Base-by-base conservation (phyloP, 192 early-diverging fungal species). In the Entrophospora sp. region DNA sequence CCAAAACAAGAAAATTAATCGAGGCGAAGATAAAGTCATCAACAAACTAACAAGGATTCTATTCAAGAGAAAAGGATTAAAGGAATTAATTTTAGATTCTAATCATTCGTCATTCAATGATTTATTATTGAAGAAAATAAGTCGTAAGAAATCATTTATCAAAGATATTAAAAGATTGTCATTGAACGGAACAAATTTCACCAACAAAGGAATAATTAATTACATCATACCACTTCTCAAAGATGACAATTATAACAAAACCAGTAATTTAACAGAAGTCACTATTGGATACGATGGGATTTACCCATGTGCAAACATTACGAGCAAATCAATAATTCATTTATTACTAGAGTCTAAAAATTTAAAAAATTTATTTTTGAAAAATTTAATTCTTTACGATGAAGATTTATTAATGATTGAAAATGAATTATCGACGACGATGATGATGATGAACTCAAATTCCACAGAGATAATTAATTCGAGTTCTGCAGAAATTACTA, bases 41-140 rank as follows among this genome's bases (percentile, higher is more conserved):
- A n/a, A n/a, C n/a, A n/a, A n/a, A n/a, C n/a, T n/a, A n/a, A n/a
- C n/a, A n/a, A n/a, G n/a, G 55, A 48, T 8, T 16, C 13, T 13
- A 32, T 37, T 10, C 49, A 66, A 55, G 48, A 18, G 5, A 22
- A 66, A 66, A 55, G 16, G 22, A 27, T 55, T 66, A 28, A 31
- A 55, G 7, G 35, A 52, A 43, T 28, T 66, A 0, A 42, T 9
- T 4, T 22, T 66, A 5, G 64, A 66, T 66, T 66, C 64, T 4
- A 36, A 52, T 66, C 64, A 66, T 55, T 37, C 16, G 2, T 10
- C 36, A 18, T 66, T 66, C 30, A 66, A 55, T 43, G 64, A 66
- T 32, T 35, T 40, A 10, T 42, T 66, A 55, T 53, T 66, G 9
- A 35, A 25, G 4, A 14, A 38, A 16, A 38, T 66, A 32, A 18